Evolutionary conservation across 1,139 yeast genomes (phyloP).

Genomic region (Geotrichum klebahnii): DNA sequence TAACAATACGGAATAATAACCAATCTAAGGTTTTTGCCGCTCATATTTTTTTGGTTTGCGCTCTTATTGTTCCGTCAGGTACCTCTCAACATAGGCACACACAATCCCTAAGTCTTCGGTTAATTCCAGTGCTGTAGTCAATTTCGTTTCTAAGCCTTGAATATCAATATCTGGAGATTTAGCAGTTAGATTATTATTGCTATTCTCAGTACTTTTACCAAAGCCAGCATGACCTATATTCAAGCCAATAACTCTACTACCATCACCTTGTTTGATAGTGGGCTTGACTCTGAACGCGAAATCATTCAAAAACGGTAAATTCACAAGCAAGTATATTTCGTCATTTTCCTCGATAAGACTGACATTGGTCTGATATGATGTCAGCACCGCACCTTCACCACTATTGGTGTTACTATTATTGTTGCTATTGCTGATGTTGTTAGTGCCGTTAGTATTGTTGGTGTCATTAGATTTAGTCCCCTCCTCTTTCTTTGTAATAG

Average conservation of each 20-base stretch:
- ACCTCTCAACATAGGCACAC: constrained; percentile 12
- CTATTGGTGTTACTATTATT: not conserved
- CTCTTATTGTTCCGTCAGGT: not conserved
- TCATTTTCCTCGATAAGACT: constrained; percentile 17
- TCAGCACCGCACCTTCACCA: not conserved
- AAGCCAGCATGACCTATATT: constrained; percentile 3
- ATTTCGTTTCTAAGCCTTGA: constrained; percentile 8
- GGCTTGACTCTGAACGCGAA: constrained; percentile 17
- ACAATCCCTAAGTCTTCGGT: constrained; percentile 23
- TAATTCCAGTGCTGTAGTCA: constrained; percentile 13
- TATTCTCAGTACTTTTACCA: not conserved
- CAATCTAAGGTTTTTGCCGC: not conserved
- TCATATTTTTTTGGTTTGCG: not conserved
- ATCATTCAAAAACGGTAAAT: constrained; percentile 11
- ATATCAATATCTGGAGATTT: constrained; percentile 2
- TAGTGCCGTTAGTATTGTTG: not conserved
- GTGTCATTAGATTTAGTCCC: not conserved
- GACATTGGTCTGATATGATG: constrained; percentile 5
- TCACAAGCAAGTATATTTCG: constrained; percentile 14
- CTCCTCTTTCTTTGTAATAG: not conserved
- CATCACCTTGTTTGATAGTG: constrained; percentile 6
- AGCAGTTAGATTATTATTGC: not conserved
- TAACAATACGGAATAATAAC: no score
- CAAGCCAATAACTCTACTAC: not conserved
- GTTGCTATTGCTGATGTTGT: not conserved